Conservation (phyloP, 108 stramenopile genomes). For the Pseudonitzschia multistriata region DNA sequence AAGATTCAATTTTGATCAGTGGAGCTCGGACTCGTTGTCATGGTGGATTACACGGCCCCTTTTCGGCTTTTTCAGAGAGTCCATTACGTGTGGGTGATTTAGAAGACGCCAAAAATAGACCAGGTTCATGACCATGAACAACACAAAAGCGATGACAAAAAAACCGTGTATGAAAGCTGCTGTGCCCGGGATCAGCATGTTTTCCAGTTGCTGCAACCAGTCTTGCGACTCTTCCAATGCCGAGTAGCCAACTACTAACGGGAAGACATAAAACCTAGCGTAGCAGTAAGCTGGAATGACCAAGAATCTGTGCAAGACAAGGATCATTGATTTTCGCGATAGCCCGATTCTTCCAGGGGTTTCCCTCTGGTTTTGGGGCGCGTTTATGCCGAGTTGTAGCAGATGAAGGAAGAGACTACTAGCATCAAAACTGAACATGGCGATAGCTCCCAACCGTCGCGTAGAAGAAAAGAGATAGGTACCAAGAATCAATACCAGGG, state of each 20-base stretch:
- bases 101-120: slow-evolving; percentile 57
- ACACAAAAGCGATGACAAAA: slow-evolving; percentile 52
- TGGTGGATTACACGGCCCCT: neutral
- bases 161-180: slow-evolving; percentile 39
- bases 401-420: slow-evolving; percentile 67
- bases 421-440: slow-evolving; percentile 70
- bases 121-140: slow-evolving; percentile 58
- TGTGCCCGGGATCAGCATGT: slow-evolving; percentile 61
- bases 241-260: slow-evolving; percentile 68
- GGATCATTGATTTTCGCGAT: slow-evolving; percentile 20
- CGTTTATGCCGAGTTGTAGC: slow-evolving; percentile 75
- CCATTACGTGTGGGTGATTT: slow-evolving; percentile 55
- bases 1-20: neutral
- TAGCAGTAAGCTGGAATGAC: slow-evolving; percentile 72
- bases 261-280: slow-evolving; percentile 69
- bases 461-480: slow-evolving; percentile 69
- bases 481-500: slow-evolving; percentile 49
- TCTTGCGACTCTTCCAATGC: slow-evolving; percentile 60
- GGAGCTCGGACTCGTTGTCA: neutral
- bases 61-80: slow-evolving; percentile 4
- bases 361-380: slow-evolving; percentile 25
- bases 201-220: slow-evolving; percentile 81
- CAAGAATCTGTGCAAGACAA: slow-evolving; percentile 46
- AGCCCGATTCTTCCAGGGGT: neutral
- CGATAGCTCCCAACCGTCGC: slow-evolving; percentile 68